Conservation (phyloP, 2,329 filamentous ascomycete genomes). For the Aureobasidium sp. region DNA sequence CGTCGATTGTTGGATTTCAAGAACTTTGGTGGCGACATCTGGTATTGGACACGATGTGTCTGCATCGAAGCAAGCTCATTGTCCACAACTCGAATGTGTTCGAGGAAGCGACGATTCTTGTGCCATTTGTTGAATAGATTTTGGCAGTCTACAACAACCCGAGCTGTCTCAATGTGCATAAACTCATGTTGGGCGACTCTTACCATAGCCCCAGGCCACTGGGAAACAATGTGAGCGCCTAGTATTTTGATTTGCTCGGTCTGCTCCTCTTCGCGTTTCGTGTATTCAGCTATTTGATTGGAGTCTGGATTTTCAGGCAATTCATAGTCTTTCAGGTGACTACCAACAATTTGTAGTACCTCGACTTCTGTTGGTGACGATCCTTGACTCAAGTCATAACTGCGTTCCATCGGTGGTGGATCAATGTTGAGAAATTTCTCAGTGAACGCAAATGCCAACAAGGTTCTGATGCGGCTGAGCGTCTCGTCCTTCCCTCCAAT, state of each 20-base stretch:
- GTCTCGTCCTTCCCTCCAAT: not conserved
- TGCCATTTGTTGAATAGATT: not conserved
- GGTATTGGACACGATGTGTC: not conserved
- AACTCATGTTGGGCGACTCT: too few relatives aligned
- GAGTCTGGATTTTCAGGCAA: not conserved
- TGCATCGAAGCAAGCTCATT: not conserved
- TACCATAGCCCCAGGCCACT: too few relatives aligned
- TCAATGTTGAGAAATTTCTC: slow-evolving; percentile 9
- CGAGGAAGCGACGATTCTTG: not conserved
- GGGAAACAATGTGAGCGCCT: not conserved
- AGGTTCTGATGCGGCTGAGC: not conserved
- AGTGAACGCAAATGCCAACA: slow-evolving; percentile 14
- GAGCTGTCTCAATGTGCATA: too few relatives aligned
- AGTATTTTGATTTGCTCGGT: not conserved
- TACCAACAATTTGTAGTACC: not conserved
- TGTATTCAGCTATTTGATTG: not conserved
- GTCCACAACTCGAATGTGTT: not conserved
- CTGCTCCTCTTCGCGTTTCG: not conserved
- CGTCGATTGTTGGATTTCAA: not conserved
- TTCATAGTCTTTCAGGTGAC: not conserved
- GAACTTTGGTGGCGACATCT: not conserved
- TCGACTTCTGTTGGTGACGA: not conserved
- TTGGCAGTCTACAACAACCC: not conserved
- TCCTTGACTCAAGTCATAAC: not conserved
- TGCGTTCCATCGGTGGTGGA: not conserved